A percentile compares a stretch with the other conserved stretches of the same genome.
Evolutionary conservation across 1,284 basidiomycete species (phyloP).

Genomic region (Ceratobasidium sp.): DNA sequence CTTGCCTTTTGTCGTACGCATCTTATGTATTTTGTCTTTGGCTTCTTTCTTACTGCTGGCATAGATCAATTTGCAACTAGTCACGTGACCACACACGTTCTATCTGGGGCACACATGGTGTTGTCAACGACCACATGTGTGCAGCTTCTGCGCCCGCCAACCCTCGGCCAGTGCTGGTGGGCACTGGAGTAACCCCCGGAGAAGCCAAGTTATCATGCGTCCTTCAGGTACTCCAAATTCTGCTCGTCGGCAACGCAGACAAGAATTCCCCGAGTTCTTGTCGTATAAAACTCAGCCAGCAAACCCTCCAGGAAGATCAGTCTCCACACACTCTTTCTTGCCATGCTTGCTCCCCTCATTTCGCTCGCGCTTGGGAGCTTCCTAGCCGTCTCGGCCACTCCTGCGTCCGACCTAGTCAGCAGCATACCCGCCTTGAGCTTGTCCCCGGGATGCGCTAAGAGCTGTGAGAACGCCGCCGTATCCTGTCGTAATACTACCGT

Average conservation of each 20-base stretch:
- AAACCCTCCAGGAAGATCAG: neutral
- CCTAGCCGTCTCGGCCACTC: conserved; percentile 30
- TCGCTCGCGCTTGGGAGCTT: conserved; percentile 14
- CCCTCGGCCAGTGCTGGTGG: conserved; percentile 14
- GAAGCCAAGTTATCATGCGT: conserved; percentile 26
- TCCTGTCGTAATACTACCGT: conserved; percentile 43
- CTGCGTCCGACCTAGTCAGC: conserved; percentile 16
- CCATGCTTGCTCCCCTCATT: conserved; percentile 28
- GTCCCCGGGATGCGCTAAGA: neutral
- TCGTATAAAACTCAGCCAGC: conserved; percentile 12
- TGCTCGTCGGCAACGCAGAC: conserved; percentile 16
- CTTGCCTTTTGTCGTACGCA: conserved; percentile 9
- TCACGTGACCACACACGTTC: conserved; percentile 39
- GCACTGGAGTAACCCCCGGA: conserved; percentile 13
- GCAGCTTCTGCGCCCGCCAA: conserved; percentile 37
- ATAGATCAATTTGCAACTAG: conserved; percentile 35
- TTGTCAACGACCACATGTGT: conserved; percentile 29
- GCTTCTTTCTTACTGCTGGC: conserved; percentile 18
- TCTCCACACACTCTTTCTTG: neutral
- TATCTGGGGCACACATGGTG: conserved; percentile 1
- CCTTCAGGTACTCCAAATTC: conserved; percentile 25
- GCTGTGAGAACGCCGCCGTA: conserved; percentile 24
- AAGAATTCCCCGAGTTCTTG: conserved; percentile 12
- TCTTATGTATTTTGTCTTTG: conserved; percentile 41
- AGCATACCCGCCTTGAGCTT: conserved; percentile 7